Percentiles rank a stretch among this genome's conserved stretches.
These are phyloP conservation scores for Tolypocladium endophyticum DNA, from an alignment of 2,329 filamentous ascomycete genomes.

Conservation along the genomic window DNA sequence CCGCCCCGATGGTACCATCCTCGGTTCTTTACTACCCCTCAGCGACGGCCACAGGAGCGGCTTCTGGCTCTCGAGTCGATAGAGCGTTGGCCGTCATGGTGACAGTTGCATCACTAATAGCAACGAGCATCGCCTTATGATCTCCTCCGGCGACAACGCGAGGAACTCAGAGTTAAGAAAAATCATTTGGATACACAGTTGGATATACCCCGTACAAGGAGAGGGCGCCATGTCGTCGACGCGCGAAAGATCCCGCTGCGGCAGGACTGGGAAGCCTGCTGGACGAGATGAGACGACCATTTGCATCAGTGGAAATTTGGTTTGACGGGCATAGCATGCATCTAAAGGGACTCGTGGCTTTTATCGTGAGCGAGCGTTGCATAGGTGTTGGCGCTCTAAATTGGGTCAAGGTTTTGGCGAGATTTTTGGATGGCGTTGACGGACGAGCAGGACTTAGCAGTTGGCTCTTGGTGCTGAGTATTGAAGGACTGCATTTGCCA, in stretches of 20 bases:
- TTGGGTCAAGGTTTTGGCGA: neutral
- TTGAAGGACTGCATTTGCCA: neutral
- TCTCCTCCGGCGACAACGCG: neutral
- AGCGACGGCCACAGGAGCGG: conserved; percentile 1
- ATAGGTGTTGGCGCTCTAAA: neutral
- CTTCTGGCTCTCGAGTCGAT: neutral
- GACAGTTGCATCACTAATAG: neutral
- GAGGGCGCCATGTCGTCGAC: neutral
- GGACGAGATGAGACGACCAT: neutral
- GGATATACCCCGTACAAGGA: neutral
- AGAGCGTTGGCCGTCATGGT: neutral
- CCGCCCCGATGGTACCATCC: conserved; percentile 5
- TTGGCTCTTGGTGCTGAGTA: neutral
- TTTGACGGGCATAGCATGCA: neutral
- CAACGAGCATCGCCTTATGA: neutral
- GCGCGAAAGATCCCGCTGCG: neutral
- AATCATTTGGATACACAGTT: neutral
- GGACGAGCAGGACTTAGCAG: neutral
- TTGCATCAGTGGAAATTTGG: neutral
- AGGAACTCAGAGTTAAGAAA: neutral
- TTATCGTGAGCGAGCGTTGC: neutral
- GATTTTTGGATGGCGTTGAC: neutral
- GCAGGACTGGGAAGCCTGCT: neutral
- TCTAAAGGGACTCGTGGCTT: neutral
- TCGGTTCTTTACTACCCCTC: conserved; percentile 4